Base-by-base conservation (phyloP, 495 filamentous ascomycete genomes). In the Arthonia radiata region DNA sequence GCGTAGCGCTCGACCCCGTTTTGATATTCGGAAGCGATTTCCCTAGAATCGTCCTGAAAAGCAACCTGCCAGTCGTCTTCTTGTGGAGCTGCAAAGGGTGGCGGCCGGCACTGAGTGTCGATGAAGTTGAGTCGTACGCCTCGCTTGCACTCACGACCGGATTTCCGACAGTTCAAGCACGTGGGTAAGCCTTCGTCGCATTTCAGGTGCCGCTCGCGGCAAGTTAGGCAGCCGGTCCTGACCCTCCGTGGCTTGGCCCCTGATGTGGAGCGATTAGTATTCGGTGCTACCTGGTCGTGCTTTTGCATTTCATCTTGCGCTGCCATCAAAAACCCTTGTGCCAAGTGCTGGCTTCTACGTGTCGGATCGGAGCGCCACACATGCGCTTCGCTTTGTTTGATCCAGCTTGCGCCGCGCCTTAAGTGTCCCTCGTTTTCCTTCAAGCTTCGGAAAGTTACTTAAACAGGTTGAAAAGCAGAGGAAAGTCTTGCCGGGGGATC, bases 81-180 rank as follows among this genome's bases (percentile, higher is more conserved):
- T 4, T 67, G 61, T 2, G 56, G 65, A 13, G 59, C 56, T 24
- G 71, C 41, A 22, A 61, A 51, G 0, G 77, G 76, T 17, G 79
- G 79, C 8, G 54, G 56, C 38, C 70, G 63, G 24, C 68, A 67
- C 29, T 71, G 66, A 5, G 67, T 76, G 40, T 93, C 82, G 36
- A 91, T 82, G 40, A 91, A 97, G 43, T 94, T 97, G 22, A 97
- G 58, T 19, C 78, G 61, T 13, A 93, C 53, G 8, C 86, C 86
- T 23, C 82, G 62, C 43, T 80, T 74, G 56, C 86, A 97, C 21
- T 68, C 52, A 24, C 83, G 57, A 35, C 61, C 79, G 13, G 81
- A 83, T 45, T 92, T 94, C 13, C 61, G 62, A 48, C 86, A 97
- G 39, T 97, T 97, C 29, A 64, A 48, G 41, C 83, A 94, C 25